A percentile compares a stretch with the other conserved stretches of the same genome.
Evolutionary conservation across 1,139 yeast genomes (phyloP).

Genomic region (Suhomyces yuchorum): DNA sequence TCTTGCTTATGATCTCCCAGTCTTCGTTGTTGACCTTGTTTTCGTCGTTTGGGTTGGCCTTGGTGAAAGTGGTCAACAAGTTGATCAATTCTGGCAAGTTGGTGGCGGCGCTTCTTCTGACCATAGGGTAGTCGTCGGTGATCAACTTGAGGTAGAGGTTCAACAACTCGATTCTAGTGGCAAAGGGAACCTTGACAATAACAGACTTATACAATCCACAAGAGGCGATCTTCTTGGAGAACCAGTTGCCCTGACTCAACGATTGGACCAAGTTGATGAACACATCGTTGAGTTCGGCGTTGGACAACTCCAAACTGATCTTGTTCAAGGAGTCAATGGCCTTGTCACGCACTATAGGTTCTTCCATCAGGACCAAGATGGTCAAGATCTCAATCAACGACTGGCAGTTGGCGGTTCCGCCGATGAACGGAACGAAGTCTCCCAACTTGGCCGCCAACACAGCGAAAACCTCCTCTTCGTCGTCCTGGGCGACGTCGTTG

Average conservation of each 20-base stretch:
- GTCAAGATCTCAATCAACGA: slow-evolving; percentile 84
- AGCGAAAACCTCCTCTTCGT: slow-evolving; percentile 96
- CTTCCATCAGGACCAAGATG: slow-evolving; percentile 89
- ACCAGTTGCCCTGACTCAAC: slow-evolving; percentile 91
- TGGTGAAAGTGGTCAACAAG: slow-evolving; percentile 47
- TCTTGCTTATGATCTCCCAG: slow-evolving; percentile 74
- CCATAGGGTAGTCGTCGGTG: slow-evolving; percentile 97
- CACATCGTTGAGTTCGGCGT: slow-evolving; percentile 64
- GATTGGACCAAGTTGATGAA: slow-evolving; percentile 77
- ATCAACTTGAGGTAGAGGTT: slow-evolving; percentile 69
- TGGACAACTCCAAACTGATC: slow-evolving; percentile 65
- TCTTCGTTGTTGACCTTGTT: slow-evolving; percentile 47
- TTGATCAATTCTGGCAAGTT: slow-evolving; percentile 75
- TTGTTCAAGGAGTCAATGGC: slow-evolving; percentile 85
- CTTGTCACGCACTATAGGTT: slow-evolving; percentile 94
- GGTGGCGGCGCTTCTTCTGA: slow-evolving; percentile 89
- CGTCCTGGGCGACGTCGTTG: slow-evolving; percentile 86
- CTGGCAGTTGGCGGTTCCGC: slow-evolving; percentile 80
- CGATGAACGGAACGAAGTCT: slow-evolving; percentile 79
- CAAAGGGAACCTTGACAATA: slow-evolving; percentile 59
- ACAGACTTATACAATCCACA: slow-evolving; percentile 84
- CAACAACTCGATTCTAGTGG: slow-evolving; percentile 61
- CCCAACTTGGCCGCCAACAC: slow-evolving; percentile 91
- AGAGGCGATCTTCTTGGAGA: slow-evolving; percentile 87
- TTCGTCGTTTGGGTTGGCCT: slow-evolving; percentile 23